phyloP scores from a whole-genome alignment of 805 yeast species.

The Candida maltosa region DNA sequence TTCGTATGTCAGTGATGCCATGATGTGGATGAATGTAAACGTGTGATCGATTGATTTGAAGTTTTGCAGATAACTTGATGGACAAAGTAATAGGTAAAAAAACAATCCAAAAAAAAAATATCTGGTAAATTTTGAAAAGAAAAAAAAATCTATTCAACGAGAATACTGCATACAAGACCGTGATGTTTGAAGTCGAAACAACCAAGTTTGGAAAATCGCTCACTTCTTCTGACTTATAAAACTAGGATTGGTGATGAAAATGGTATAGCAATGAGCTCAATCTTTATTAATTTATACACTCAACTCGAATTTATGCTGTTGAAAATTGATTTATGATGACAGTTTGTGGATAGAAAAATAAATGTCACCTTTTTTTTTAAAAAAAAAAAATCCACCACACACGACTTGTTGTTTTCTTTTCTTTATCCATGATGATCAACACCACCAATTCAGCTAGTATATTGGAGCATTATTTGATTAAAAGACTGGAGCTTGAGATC shows the following conservation, averaged over 20 bases:
- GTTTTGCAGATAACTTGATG: too few relatives aligned
- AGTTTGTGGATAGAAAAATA: neutral
- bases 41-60: too few relatives aligned
- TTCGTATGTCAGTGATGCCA: slow-evolving; percentile 9
- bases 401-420: neutral
- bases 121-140: too few relatives aligned
- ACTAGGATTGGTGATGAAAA: neutral
- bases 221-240: too few relatives aligned
- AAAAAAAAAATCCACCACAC: too few relatives aligned
- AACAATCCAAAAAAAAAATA: too few relatives aligned
- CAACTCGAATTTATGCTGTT: neutral
- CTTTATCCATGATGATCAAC: slow-evolving; percentile 3
- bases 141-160: too few relatives aligned
- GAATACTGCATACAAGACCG: too few relatives aligned
- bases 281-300: neutral
- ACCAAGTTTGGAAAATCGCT: too few relatives aligned
- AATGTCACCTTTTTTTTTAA: slow-evolving; percentile 4
- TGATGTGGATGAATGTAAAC: too few relatives aligned
- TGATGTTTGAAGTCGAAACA: too few relatives aligned
- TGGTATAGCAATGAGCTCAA: neutral
- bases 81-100: too few relatives aligned
- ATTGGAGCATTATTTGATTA: slow-evolving; percentile 16
- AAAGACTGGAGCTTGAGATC: slow-evolving; percentile 14
- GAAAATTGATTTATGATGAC: neutral
- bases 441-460: slow-evolving; percentile 13